Base-by-base conservation (phyloP, 129 eudicot species). In the Tagetes erecta region DNA sequence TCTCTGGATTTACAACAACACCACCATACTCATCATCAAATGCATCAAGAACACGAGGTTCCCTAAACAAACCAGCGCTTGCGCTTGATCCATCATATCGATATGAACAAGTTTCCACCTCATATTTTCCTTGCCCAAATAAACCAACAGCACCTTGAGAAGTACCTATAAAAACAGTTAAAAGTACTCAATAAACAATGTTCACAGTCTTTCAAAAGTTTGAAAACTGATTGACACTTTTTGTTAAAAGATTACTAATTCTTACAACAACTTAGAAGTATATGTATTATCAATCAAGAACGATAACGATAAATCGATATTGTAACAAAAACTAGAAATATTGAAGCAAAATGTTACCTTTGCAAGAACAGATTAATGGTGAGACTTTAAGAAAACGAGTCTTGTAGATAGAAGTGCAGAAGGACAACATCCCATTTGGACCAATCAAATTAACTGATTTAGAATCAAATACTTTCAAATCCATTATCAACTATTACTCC, bases 1-100 rank as follows among this genome's bases (percentile, higher is more conserved):
- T 81, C 33, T 87, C 90, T 0, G 98, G 83, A 77, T 84, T 77
- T 37, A 92, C 76, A 40, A 90, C 46, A 59, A 92, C 89, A 45
- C 98, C 98, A 67, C 86, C 92, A 70, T 92, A 92, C 76, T 82
- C 92, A 74, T 92, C 98, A 70, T 92, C 95, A 46, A 67, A 78
- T 42, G 85, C 89, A 62, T 92, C 96, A 62, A 92, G 90, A 1
- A 90, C 67, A 59, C 78, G 44, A 3, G 60, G 71, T 63, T 75
- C 85, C 30, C 76, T 62, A 62, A 76, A 68, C 64, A 78, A 81
- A 72, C 76, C 80, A 30, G 83, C 67, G 75, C 13, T 80, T 62
- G 84, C 77, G 12, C 85, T 81, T 74, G 82, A 64, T 64, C 86
- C 86, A 75, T 78, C 84, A 52, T 84, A 76, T 67, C 50, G 66